Base-by-base conservation (phyloP, 208 protist species). In the Sergeia podlipaevii region DNA sequence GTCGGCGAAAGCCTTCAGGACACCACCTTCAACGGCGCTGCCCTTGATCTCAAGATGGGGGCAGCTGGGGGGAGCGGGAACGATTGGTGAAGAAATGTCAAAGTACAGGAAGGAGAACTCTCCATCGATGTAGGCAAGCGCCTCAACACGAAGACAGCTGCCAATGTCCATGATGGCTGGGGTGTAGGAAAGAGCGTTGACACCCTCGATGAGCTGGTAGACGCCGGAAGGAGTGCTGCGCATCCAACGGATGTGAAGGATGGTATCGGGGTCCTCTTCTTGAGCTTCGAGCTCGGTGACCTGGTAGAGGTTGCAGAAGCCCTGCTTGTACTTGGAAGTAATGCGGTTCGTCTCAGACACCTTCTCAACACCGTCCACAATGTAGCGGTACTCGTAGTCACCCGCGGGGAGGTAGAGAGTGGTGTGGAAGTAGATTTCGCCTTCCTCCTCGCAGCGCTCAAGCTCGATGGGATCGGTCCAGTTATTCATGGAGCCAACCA, bases 331-430 rank as follows among this genome's bases (percentile, higher is more conserved):
- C 74, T 91, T 88, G 65, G 87, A 95, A 18, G 73, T 70, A 32
- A 89, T 81, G 41, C 70, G 76, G 70, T 84, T 86, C n/a, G 62
- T 58, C 26, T 93, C 86, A 46, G 88, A 85, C 44, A 89, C 75
- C 70, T 91, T 91, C 65, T 94, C 88, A 20, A 82, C 84, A 53
- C 87, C 87, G 61, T 97, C 88, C 20, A 97, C 83, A 61, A 97
- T 97, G 75, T 95, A 97, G 33, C 91, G 81, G 74, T 97, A 95
- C 65, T 97, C 91, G 74, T 97, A 95, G 28, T 93, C 83, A 44
- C 79, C 88, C 1, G 83, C 72, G 45, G 87, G 85, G 28, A 97
- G 74, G 60, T 97, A 97, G 15, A 97, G 71, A 45, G 83, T 97
- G 18, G 85, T 95, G 57, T 94, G 88, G 62, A 95, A 97, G 62